Evolutionary conservation across 345 rosid species (phyloP), one percentile per base, ranked within the genome.

Genomic region (Hibiscus syriacus): DNA sequence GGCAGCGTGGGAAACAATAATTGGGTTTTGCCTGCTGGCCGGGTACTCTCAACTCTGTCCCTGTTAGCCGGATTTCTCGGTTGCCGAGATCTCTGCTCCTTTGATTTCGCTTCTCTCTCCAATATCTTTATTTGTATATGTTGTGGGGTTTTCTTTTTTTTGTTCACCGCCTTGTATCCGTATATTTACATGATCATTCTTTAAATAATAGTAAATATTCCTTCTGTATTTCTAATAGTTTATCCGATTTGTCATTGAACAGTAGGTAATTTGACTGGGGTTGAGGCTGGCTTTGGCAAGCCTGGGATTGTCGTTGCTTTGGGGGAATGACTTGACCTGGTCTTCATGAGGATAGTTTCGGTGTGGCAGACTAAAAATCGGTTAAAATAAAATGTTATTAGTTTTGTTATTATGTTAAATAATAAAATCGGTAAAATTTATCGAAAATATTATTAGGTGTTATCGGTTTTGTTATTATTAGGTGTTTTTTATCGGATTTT

Each of bases 1-100:
- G 76, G 77, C 69, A 80, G 83, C 83, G 78, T 77, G 83, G 78
- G 81, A 57, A 68, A 74, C 79, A 74, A 77, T 77, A 57, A 83
- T 78, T 73, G 78, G 22, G n/a, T n/a, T 36, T 66, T 27, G 55
- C 73, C 72, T 55, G 56, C 68, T 61, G 56, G 29, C 67, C 48
- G 36, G 7, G 13, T 48, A 68, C 46, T 14, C 50, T 55, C 27
- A 50, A 22, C 65, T 45, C 20, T n/a, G n/a, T 20, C 55, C 13
- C 50, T 2, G 34, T 65, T 56, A 27, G 59, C 70, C 80, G 71
- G 78, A 70, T 76, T 76, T 81, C 70, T 78, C 75, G 77, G 69
- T 36, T 57, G 11, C 64, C 70, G 75, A 50, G 58, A 59, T 66
- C 62, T 65, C 73, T 29, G 67, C 72, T 57, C 71, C 57, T 58